A percentile compares a stretch with the other conserved stretches of the same genome.
These are phyloP conservation scores for Sphagnum tenellum DNA, from an alignment of 225 moss, liverwort and hornwort species.

Conservation along the genomic window DNA sequence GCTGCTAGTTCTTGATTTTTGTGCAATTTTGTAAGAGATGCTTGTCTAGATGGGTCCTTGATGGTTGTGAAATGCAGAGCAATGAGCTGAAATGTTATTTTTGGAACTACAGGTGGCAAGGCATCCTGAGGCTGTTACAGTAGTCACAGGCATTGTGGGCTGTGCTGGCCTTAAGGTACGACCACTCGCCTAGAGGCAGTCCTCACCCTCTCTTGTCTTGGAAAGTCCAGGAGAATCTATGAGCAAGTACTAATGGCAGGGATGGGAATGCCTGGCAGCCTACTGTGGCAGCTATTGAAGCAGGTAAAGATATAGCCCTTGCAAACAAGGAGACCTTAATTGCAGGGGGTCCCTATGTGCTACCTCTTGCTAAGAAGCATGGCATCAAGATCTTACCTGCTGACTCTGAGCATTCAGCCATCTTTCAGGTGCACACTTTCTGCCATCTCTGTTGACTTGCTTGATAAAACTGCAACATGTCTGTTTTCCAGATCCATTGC, in stretches of 20 bases:
- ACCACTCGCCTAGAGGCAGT: neutral
- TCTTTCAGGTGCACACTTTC: constrained; percentile 59
- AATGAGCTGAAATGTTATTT: neutral
- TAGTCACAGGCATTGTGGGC: constrained; percentile 97
- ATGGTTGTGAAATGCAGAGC: neutral
- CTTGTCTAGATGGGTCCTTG: too few species aligned
- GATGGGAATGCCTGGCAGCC: constrained; percentile 36
- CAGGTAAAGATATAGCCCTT: constrained; percentile 90
- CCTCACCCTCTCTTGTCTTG: too few species aligned
- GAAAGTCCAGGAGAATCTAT: neutral
- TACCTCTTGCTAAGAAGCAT: constrained; percentile 90
- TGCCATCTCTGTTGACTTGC: too few species aligned
- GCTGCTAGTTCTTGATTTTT: neutral
- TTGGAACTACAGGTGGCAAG: constrained; percentile 52
- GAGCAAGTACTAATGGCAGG: neutral
- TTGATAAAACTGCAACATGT: too few species aligned
- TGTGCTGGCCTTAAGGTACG: constrained; percentile 83
- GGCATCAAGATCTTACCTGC: constrained; percentile 87
- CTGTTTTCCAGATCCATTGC: too few species aligned
- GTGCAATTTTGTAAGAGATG: too few species aligned
- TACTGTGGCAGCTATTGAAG: constrained; percentile 92
- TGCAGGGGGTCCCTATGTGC: constrained; percentile 91
- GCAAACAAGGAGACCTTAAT: constrained; percentile 98
- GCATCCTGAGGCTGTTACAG: constrained; percentile 88
- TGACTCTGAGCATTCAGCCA: constrained; percentile 97